These are phyloP conservation scores for Paracoccidioides lutzii DNA, from an alignment of 2,329 filamentous ascomycete species.

Conservation along the genomic window DNA sequence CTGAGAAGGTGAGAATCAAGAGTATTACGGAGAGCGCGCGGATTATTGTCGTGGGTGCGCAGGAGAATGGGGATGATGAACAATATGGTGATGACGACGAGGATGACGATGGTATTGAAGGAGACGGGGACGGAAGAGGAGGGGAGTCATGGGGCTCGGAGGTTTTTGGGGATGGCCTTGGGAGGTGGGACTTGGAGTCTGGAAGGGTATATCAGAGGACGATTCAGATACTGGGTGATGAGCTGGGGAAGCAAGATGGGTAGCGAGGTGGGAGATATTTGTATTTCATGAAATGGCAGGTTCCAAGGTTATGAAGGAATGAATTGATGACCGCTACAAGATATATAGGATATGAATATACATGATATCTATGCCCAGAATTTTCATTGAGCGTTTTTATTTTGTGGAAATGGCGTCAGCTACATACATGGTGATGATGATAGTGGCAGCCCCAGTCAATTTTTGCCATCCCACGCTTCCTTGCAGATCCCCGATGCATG, in stretches of 20 bases:
- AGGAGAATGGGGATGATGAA: slow-evolving; percentile 35
- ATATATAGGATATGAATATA: too few species aligned
- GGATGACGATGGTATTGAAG: slow-evolving; percentile 19
- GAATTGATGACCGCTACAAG: too few species aligned
- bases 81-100: slow-evolving; percentile 24
- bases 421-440: too few species aligned
- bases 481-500: too few species aligned
- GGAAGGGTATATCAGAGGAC: slow-evolving; percentile 70
- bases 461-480: too few species aligned
- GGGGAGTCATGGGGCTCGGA: slow-evolving; percentile 26
- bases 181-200: slow-evolving; percentile 51
- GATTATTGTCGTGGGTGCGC: slow-evolving; percentile 54
- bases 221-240: slow-evolving; percentile 58
- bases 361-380: too few species aligned
- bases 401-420: too few species aligned
- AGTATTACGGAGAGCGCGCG: slow-evolving; percentile 68
- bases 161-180: slow-evolving; percentile 22
- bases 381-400: too few species aligned
- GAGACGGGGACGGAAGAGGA: slow-evolving; percentile 20
- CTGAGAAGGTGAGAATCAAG: slow-evolving; percentile 77
- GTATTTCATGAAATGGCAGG: too few species aligned
- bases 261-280: not conserved
- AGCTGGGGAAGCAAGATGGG: slow-evolving; percentile 36
- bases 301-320: too few species aligned
- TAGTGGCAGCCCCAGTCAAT: too few species aligned